Base-by-base conservation (phyloP, 2,329 filamentous ascomycete genomes). In the Ophiostoma novo-ulmi region DNA sequence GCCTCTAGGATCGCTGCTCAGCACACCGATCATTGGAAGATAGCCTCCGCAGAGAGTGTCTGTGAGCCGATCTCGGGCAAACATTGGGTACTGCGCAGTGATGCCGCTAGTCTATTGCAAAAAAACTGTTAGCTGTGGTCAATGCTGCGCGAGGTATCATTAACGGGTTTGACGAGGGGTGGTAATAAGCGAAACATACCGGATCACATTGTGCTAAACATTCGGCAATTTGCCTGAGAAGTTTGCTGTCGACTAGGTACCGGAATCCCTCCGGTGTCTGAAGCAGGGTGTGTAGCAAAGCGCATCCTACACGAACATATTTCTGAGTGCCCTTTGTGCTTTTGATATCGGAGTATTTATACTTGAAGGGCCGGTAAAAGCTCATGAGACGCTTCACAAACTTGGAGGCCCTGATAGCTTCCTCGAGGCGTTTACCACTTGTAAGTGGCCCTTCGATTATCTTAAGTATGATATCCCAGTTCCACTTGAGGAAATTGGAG, bases 351-450 rank as follows among this genome's bases (percentile, higher is more conserved):
- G 94, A 92, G 76, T 98, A 99, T 74, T 93, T 90, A 78, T 93
- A 96, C 78, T 99, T 99, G 82, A 99, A 99, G 0, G 95, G 95
- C 13, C 95, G 87, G 78, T 97, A 97, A 78, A 99, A 99, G 72
- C 93, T 95, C 78, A 97, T 89, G 71, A 99, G 85, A 11, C 96
- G 87, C 81, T 98, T 97, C 76, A 98, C 90, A 77, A 98, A 99
- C 78, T 98, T 98, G 2, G 94, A 97, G 0, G 91, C 93, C 78
- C 93, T 94, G 77, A 97, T 91, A 0, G 94, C 94, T 79, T 99
- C 95, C 75, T 97, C 94, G 5, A 99, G 84, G 13, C 95, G 87
- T 79, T 97, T 97, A 0, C 94, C 90, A 74, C 93, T 97, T 35
- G 93, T 90, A 31, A 99, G 81, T 0, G 96, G 95, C 0, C 95